Evolutionary conservation across 108 stramenopile species (phyloP).

Genomic region (Fistulifera solaris): DNA sequence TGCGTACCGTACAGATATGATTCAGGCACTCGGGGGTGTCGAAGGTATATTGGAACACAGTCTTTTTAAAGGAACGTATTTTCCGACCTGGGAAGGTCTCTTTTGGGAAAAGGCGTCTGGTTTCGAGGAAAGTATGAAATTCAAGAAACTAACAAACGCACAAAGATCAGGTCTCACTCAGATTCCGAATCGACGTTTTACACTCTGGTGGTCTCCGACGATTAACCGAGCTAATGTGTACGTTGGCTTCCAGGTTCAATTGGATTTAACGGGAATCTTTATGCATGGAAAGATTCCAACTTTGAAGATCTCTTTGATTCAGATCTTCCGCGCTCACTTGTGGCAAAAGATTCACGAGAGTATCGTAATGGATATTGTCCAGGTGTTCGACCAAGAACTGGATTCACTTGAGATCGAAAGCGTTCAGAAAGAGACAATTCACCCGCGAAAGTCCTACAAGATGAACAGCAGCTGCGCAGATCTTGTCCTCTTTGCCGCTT

Average conservation of each 20-base stretch:
- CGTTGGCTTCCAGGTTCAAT: slow-evolving; percentile 99
- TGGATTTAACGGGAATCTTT: slow-evolving; percentile 99
- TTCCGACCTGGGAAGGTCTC: slow-evolving; percentile 99
- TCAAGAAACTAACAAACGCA: slow-evolving; percentile 98
- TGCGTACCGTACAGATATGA: slow-evolving; percentile 99
- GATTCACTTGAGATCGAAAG: slow-evolving; percentile 97
- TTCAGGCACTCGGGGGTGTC: slow-evolving; percentile 98
- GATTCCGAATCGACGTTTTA: slow-evolving; percentile 99
- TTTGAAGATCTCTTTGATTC: slow-evolving; percentile 90
- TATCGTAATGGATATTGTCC: slow-evolving; percentile 97
- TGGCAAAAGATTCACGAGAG: slow-evolving; percentile 99
- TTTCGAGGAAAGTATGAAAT: slow-evolving; percentile 97
- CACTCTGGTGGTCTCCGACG: slow-evolving; percentile 99
- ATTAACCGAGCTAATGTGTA: slow-evolving; percentile 99
- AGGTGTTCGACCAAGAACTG: slow-evolving; percentile 97
- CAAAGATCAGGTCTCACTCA: slow-evolving; percentile 98
- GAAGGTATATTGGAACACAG: slow-evolving; percentile 99
- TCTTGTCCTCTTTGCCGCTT: slow-evolving; percentile 95
- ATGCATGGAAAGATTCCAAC: slow-evolving; percentile 99
- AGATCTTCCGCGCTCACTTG: slow-evolving; percentile 94
- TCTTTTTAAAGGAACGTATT: slow-evolving; percentile 98
- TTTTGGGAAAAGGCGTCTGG: slow-evolving; percentile 99
- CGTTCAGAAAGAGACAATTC: slow-evolving; percentile 99
- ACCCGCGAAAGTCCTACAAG: slow-evolving; percentile 98
- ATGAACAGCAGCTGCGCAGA: slow-evolving; percentile 99